Conservation (phyloP, 805 yeast species). For the Lipomyces yamanashiensis region DNA sequence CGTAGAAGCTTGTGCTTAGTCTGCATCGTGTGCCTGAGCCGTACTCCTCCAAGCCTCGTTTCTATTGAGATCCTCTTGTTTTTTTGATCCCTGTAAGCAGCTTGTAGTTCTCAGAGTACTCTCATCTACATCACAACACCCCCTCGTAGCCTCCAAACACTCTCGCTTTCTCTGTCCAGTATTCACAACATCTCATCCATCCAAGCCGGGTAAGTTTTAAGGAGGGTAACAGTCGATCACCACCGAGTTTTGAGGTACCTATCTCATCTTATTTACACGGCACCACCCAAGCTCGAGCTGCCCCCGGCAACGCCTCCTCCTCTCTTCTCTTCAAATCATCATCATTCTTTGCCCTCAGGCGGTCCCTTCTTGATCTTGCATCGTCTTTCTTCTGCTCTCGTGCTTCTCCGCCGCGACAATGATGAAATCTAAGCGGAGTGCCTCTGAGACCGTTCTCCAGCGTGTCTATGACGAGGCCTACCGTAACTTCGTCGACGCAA, state of each 20-base stretch:
- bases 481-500: conserved; percentile 48
- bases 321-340: background rate
- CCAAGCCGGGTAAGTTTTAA: conserved; percentile 13
- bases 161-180: background rate
- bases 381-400: background rate
- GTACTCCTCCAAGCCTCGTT: too few relatives aligned
- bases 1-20: background rate
- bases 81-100: too few relatives aligned
- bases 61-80: too few relatives aligned
- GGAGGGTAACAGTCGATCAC: conserved; percentile 21
- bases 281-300: background rate
- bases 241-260: background rate
- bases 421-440: conserved; percentile 29
- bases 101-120: too few relatives aligned
- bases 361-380: too few relatives aligned
- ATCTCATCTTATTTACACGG: background rate
- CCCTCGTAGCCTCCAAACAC: too few relatives aligned
- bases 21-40: too few relatives aligned
- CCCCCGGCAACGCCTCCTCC: background rate
- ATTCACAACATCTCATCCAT: background rate
- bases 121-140: too few relatives aligned
- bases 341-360: background rate
- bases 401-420: conserved; percentile 6
- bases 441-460: conserved; percentile 42
- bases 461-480: conserved; percentile 50